Evolutionary conservation across 495 filamentous ascomycete genomes (phyloP), one percentile per base, ranked within the genome.

Genomic region (Penicillium riverlandense): DNA sequence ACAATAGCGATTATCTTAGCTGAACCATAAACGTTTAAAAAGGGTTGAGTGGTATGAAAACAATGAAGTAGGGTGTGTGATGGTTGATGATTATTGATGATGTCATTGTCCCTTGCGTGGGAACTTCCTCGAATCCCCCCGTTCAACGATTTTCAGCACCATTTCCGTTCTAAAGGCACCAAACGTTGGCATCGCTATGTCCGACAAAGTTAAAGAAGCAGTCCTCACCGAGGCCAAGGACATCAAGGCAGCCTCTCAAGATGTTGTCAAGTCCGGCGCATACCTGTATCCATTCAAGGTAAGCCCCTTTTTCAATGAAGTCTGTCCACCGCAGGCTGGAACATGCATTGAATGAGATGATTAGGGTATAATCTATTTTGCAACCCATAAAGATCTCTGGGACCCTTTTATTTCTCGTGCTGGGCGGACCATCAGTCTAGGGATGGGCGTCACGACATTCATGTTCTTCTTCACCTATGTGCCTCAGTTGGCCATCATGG

Each of bases 391-490:
- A 45, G 48, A 54, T 29, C 65, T 83, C 42, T 75, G 73, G 70
- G 54, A 77, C 41, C 91, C 92, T 0, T 74, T 97, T 35, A 66
- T 79, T 29, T 78, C 80, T 12, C 81, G 80, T 34, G 67, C 91
- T 29, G 54, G 75, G 4, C 84, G 87, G 9, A 88, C 84, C 28
- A 45, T 88, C 36, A 69, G 73, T n/a, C 69, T 94, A 10, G 86
- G 84, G 8, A 52, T 83, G 31, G 74, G 87, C 34, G 74, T 91
- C 14, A 89, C 90, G 30, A 63, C 75, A 13, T 70, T 72, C 32
- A 84, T 96, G 84, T 97, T 98, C 65, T 68, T 84, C 55, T 82
- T 96, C 65, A 85, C 90, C 41, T 98, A 96, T 59, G 62, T 96
- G 30, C 92, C 92, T 0, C 92, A 98, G 68, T 75, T 86, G 30